Evolutionary conservation across 495 filamentous ascomycete genomes (phyloP).

Genomic region (Aspergillus saccharolyticus): DNA sequence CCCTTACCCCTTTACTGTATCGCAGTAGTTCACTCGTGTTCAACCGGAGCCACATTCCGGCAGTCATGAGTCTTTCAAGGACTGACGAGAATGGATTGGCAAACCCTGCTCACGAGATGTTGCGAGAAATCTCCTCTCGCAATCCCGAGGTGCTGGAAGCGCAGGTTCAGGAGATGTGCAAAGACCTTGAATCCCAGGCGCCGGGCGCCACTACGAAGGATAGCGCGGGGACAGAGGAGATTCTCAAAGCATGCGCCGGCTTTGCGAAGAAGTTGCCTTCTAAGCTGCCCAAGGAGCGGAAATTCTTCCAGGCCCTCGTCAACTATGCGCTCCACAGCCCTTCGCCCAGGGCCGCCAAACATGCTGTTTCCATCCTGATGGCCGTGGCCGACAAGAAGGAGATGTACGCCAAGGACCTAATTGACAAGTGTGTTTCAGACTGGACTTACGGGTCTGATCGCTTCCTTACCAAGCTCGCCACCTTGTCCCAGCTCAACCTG

Average conservation of each 20-base stretch:
- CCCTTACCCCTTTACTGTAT: constrained; percentile 77
- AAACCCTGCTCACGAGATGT: constrained; percentile 76
- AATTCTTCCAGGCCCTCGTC: constrained; percentile 74
- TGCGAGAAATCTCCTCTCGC: constrained; percentile 84
- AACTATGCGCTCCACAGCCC: constrained; percentile 75
- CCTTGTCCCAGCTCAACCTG: constrained; percentile 77
- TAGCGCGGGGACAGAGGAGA: constrained; percentile 69
- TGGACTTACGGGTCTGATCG: constrained; percentile 71
- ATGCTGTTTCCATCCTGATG: constrained; percentile 87
- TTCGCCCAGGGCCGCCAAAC: constrained; percentile 80
- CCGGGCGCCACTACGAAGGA: constrained; percentile 62
- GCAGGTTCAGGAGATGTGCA: constrained; percentile 88
- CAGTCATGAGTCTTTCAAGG: constrained; percentile 80
- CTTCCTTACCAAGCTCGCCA: constrained; percentile 80
- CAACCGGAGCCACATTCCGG: constrained; percentile 88
- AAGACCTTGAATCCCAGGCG: constrained; percentile 71
- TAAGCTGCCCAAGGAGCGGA: constrained; percentile 80
- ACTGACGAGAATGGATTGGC: constrained; percentile 75
- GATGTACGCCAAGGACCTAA: constrained; percentile 78
- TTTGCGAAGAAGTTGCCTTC: constrained; percentile 81
- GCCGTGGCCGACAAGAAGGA: constrained; percentile 76
- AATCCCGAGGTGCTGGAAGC: constrained; percentile 87
- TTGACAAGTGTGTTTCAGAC: constrained; percentile 65
- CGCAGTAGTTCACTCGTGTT: constrained; percentile 78
- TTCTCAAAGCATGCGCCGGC: constrained; percentile 84